Percentiles rank a stretch among this genome's conserved stretches.
These are phyloP conservation scores for Colletotrichum endophyticum DNA, from an alignment of 2,329 filamentous ascomycete species.

Conservation along the genomic window DNA sequence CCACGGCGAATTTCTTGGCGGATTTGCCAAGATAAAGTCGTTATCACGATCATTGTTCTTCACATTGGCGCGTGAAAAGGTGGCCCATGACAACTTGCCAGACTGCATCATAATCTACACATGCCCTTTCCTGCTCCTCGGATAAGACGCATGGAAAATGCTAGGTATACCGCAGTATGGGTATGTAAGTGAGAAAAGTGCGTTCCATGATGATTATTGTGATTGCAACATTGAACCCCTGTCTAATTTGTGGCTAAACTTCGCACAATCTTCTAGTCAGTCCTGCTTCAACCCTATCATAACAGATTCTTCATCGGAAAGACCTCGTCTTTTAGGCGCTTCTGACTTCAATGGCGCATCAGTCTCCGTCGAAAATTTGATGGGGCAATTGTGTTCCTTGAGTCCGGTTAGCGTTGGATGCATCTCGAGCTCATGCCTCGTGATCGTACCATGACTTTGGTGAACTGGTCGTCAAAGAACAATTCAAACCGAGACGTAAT, in stretches of 20 bases:
- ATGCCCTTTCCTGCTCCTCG: neutral
- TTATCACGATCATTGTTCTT: neutral
- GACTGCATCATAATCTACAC: neutral
- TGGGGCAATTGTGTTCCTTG: neutral
- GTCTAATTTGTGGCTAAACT: neutral
- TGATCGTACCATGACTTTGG: neutral
- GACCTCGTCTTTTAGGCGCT: accelerated
- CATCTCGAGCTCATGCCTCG: neutral
- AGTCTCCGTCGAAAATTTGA: neutral
- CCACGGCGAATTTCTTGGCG: neutral
- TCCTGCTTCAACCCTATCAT: neutral
- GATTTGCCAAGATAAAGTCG: neutral
- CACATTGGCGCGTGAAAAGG: neutral
- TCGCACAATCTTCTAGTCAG: neutral
- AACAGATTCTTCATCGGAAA: accelerated
- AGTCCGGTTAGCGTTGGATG: accelerated
- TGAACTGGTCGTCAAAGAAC: neutral
- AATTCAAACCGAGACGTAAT: neutral
- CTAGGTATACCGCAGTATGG: neutral
- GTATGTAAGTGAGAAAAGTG: neutral
- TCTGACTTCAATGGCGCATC: neutral
- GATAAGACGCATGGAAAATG: neutral
- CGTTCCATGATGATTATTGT: neutral
- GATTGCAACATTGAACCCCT: neutral
- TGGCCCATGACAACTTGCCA: neutral